phyloP scores from a whole-genome alignment of 73 alveolate species.

The Symbiodinium natans region DNA sequence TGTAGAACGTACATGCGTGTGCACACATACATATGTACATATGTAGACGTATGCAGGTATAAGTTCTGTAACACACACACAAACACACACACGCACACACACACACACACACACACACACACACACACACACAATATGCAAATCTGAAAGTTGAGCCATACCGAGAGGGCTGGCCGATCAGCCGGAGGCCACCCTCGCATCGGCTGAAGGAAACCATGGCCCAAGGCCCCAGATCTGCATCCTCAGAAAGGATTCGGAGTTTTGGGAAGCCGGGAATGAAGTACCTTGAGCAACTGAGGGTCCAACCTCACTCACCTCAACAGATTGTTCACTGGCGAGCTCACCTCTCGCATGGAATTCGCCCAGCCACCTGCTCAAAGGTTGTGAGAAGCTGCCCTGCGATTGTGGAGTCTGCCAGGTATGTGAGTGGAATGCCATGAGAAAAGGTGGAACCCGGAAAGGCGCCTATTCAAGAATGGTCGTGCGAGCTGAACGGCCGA shows the following conservation, averaged over 20 bases:
- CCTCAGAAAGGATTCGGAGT: too few species aligned
- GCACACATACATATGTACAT: too few species aligned
- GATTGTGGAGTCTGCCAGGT: too few species aligned
- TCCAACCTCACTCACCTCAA: background rate
- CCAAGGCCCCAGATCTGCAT: background rate
- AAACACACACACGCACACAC: background rate
- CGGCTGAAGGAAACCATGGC: background rate
- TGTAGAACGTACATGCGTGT: background rate
- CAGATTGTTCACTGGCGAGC: background rate
- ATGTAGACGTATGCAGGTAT: background rate
- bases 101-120: background rate
- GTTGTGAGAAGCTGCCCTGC: background rate
- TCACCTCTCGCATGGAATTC: background rate
- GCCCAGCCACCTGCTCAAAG: background rate
- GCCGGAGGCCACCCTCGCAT: conserved; percentile 13
- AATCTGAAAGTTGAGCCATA: background rate
- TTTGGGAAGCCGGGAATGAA: too few species aligned
- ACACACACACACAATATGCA: background rate
- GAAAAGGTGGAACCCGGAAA: too few species aligned
- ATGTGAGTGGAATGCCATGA: too few species aligned
- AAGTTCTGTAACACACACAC: background rate
- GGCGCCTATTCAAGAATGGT: conserved; percentile 47
- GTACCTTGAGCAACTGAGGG: too few species aligned
- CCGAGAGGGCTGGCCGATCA: background rate
- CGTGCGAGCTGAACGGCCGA: conserved; percentile 16